Evolutionary conservation across 2,329 filamentous ascomycete genomes (phyloP), one percentile per base, ranked within the genome.

Genomic region (Phialophora macrospora): DNA sequence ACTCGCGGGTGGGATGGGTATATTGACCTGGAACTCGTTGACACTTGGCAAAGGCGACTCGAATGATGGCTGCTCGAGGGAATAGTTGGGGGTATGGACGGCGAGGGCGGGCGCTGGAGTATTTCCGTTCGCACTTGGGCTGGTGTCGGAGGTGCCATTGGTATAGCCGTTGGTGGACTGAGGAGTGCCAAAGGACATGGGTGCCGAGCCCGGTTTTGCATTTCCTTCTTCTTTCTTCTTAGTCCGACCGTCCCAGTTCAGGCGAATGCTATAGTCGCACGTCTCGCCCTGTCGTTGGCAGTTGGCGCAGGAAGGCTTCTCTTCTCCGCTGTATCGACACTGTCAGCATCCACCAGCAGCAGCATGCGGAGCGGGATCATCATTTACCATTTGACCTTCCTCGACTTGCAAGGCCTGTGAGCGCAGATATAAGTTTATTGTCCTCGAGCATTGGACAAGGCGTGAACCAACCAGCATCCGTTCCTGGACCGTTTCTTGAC

Each of bases 211-310:
- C 1, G 73, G 70, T 51, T 70, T 75, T 51, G 28, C 58, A 41
- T 41, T 60, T 32, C 74, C 68, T 26, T 75, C 73, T 60, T 73
- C 79, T 67, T 83, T 84, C 77, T 85, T 87, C 74, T 86, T 89
- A 57, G 84, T 83, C 63, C 90, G 85, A 4, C 90, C 90, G 66
- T 90, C 88, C 91, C 91, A 94, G 73, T 93, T 93, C 70, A 94
- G 80, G 34, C 90, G 85, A 72, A 94, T 90, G 72, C 87, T 91
- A 76, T 93, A 94, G 77, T 95, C 91, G 79, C 91, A 95, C 55
- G 80, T 80, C 74, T 92, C 90, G 67, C 88, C 87, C 69, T 88
- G 87, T 67, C 87, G 87, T 72, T 87, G 83, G 77, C 91, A 94
- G 74, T 92, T 93, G 56, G 84, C 73, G 77, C 91, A 94, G 68